A percentile compares a stretch with the other conserved stretches of the same genome.
These are phyloP conservation scores for Bruguiera gymnorhiza DNA, from an alignment of 345 rosid genomes.

Conservation along the genomic window DNA sequence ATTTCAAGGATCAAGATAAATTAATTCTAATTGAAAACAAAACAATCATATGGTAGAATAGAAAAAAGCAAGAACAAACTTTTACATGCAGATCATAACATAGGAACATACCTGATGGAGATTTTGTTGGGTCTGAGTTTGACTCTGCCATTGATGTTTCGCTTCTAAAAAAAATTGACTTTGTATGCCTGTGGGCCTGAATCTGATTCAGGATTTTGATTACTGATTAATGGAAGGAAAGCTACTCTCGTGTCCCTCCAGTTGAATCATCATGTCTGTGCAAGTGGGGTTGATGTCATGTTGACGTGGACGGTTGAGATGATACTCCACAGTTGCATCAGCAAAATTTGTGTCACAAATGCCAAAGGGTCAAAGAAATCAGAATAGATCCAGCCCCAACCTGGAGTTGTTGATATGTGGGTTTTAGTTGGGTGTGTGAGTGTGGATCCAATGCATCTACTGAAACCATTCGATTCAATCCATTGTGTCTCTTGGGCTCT, in stretches of 20 bases:
- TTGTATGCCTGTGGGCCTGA: not conserved
- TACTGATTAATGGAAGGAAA: too few relatives aligned
- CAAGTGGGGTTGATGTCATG: not conserved
- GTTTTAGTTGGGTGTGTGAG: too few relatives aligned
- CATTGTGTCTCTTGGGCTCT: too few relatives aligned
- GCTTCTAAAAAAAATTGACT: not conserved
- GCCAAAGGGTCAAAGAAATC: too few relatives aligned
- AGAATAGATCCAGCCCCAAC: too few relatives aligned
- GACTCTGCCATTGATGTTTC: conserved; percentile 15
- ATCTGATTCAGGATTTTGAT: not conserved
- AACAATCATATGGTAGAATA: not conserved
- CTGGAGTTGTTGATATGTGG: too few relatives aligned
- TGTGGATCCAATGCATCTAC: too few relatives aligned
- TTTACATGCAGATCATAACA: not conserved
- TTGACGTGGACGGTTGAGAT: conserved; percentile 1
- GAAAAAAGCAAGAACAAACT: not conserved
- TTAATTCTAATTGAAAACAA: not conserved
- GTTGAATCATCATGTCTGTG: not conserved
- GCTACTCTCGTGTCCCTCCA: too few relatives aligned
- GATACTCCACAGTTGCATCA: too few relatives aligned
- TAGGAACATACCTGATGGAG: conserved; percentile 10
- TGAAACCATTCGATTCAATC: too few relatives aligned
- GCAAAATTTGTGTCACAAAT: too few relatives aligned
- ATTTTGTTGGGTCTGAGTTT: conserved; percentile 8
- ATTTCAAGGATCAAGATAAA: not conserved